Conservation (phyloP, 345 rosid species). For the Boechera retrofracta region DNA sequence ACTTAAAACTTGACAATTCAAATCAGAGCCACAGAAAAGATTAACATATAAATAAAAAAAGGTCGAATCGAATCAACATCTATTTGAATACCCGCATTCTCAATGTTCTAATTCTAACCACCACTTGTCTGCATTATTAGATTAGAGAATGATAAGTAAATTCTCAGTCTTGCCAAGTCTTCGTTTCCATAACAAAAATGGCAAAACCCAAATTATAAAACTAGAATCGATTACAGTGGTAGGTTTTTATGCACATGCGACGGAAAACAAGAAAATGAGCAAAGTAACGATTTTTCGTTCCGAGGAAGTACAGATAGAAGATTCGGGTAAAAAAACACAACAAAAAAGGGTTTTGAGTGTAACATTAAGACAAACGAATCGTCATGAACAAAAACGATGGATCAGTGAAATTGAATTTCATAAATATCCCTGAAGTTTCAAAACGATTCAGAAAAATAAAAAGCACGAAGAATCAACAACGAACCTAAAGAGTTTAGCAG, state of each 20-base stretch:
- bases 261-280: neutral
- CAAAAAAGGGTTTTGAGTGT: conserved; percentile 6
- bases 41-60: neutral
- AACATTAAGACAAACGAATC: conserved; percentile 19
- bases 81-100: conserved; percentile 3
- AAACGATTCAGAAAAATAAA: neutral
- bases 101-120: neutral
- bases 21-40: conserved; percentile 13
- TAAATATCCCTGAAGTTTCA: neutral
- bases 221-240: neutral
- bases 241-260: neutral
- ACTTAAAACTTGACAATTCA: neutral
- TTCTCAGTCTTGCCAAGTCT: conserved; percentile 11
- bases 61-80: neutral
- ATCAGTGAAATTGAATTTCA: neutral
- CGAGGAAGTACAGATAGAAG: conserved; percentile 4
- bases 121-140: neutral
- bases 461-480: conserved; percentile 13
- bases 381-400: conserved; percentile 8
- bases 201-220: neutral
- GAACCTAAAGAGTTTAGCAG: conserved; percentile 24
- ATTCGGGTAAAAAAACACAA: neutral
- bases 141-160: neutral
- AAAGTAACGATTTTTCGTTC: conserved; percentile 24
- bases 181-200: neutral